Evolutionary conservation across 2,329 filamentous ascomycete genomes (phyloP).

Genomic region (Talaromyces funiculosus): DNA sequence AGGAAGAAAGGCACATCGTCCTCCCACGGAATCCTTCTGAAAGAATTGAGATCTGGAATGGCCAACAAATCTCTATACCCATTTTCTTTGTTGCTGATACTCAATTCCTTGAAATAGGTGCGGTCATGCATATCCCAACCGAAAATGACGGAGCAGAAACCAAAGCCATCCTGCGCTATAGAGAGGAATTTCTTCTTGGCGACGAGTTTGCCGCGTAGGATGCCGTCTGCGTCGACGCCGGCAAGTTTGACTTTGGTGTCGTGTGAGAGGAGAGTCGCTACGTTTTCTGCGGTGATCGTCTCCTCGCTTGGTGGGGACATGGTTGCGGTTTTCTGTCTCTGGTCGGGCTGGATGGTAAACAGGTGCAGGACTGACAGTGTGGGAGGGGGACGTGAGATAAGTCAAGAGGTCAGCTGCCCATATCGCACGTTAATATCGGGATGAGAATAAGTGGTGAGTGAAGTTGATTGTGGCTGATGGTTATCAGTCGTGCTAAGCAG

Average conservation of each 20-base stretch:
- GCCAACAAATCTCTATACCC: constrained; percentile 83
- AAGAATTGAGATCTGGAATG: constrained; percentile 69
- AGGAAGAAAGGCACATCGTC: constrained; percentile 79
- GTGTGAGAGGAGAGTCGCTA: constrained; percentile 61
- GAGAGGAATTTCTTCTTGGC: constrained; percentile 90
- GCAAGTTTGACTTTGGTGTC: constrained; percentile 82
- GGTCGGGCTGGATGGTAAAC: background rate
- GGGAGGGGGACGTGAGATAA: background rate
- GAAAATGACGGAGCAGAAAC: constrained; percentile 90
- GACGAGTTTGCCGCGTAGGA: constrained; percentile 82
- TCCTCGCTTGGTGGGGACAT: constrained; percentile 4
- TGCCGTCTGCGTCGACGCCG: constrained; percentile 79
- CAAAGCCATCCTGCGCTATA: constrained; percentile 73
- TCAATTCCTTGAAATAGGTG: constrained; percentile 79
- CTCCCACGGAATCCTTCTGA: constrained; percentile 86
- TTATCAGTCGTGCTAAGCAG: background rate
- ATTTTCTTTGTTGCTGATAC: constrained; percentile 84
- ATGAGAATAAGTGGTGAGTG: background rate
- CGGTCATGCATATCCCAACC: constrained; percentile 97
- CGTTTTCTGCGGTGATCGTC: constrained; percentile 52
- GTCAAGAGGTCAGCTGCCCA: background rate
- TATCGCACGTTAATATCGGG: background rate
- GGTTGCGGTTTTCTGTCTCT: background rate
- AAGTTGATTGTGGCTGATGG: background rate
- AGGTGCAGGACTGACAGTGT: background rate